Conservation (phyloP, 345 rosid species). For the Murraya paniculata region DNA sequence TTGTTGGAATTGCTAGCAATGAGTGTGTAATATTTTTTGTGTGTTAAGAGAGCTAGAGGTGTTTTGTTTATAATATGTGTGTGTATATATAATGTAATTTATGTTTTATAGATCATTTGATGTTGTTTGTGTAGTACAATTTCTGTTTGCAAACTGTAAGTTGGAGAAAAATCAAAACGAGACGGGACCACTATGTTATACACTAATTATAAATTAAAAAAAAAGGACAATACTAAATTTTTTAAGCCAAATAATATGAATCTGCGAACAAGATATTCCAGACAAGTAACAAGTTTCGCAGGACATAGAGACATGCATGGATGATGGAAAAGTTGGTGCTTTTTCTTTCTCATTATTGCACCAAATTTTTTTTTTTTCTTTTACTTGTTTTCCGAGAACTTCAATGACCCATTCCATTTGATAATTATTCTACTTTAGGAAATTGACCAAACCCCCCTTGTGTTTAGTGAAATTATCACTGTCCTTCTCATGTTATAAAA, state of each 20-base stretch:
- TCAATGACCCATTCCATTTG: background rate
- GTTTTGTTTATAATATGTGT: background rate
- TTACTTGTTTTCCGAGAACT: background rate
- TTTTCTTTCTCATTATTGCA: conserved; percentile 13
- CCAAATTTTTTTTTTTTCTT: background rate
- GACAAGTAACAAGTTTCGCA: conserved; percentile 26
- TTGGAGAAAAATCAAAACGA: conserved; percentile 19
- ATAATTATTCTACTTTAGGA: too few relatives aligned
- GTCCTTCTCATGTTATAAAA: too few relatives aligned
- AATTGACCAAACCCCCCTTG: too few relatives aligned
- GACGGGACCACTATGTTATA: conserved; percentile 10
- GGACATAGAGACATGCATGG: conserved; percentile 13
- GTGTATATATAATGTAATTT: background rate
- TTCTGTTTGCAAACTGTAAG: conserved; percentile 21
- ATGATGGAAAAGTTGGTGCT: conserved; percentile 23
- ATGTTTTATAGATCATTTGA: conserved; percentile 2
- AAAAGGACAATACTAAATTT: conserved; percentile 19
- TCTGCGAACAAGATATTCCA: conserved; percentile 43
- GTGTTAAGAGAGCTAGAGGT: conserved; percentile 18
- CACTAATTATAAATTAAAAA: conserved; percentile 5
- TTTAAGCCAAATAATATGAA: conserved; percentile 18
- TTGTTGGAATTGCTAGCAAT: conserved; percentile 32
- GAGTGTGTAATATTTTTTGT: conserved; percentile 13
- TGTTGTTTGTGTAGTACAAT: conserved; percentile 8
- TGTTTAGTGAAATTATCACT: too few relatives aligned